A percentile compares a stretch with the other conserved stretches of the same genome.
phyloP scores from a whole-genome alignment of 2,329 filamentous ascomycete species.

The Bipolaris cookei region DNA sequence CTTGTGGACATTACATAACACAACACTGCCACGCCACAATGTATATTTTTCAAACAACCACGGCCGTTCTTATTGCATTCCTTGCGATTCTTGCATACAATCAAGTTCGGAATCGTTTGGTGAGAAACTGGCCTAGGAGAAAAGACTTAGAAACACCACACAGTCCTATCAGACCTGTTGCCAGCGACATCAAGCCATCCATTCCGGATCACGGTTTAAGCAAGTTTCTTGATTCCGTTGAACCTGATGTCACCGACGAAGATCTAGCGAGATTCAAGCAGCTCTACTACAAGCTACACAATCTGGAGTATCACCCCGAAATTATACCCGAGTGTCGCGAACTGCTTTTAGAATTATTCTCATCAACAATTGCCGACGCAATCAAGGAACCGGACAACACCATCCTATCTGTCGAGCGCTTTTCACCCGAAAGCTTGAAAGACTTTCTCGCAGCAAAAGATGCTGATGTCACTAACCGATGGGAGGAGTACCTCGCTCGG shows the following conservation, averaged over 20 bases:
- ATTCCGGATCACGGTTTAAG: not conserved
- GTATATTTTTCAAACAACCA: conserved; percentile 32
- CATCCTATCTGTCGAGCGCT: conserved; percentile 45
- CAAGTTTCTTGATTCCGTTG: not conserved
- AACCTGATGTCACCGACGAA: not conserved
- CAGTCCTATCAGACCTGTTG: conserved; percentile 14
- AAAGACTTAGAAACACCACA: conserved; percentile 25
- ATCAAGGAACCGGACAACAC: conserved; percentile 17
- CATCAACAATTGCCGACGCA: conserved; percentile 39
- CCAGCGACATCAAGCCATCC: conserved; percentile 2
- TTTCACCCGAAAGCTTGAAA: conserved; percentile 31
- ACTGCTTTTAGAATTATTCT: conserved; percentile 46
- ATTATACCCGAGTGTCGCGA: conserved; percentile 44
- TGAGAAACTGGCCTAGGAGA: conserved; percentile 20
- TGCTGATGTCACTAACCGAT: conserved; percentile 38
- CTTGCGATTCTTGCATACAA: conserved; percentile 28
- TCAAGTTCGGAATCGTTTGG: conserved; percentile 22
- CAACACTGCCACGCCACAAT: conserved; percentile 10
- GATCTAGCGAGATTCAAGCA: conserved; percentile 35
- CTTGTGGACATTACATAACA: not conserved
- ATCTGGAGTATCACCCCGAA: conserved; percentile 49
- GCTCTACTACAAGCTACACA: conserved; percentile 53
- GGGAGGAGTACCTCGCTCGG: conserved; percentile 46
- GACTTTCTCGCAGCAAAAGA: conserved; percentile 46
- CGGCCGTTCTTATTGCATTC: conserved; percentile 28